Base-by-base conservation (phyloP, 345 rosid genomes). In the Rubroshorea leprosula region DNA sequence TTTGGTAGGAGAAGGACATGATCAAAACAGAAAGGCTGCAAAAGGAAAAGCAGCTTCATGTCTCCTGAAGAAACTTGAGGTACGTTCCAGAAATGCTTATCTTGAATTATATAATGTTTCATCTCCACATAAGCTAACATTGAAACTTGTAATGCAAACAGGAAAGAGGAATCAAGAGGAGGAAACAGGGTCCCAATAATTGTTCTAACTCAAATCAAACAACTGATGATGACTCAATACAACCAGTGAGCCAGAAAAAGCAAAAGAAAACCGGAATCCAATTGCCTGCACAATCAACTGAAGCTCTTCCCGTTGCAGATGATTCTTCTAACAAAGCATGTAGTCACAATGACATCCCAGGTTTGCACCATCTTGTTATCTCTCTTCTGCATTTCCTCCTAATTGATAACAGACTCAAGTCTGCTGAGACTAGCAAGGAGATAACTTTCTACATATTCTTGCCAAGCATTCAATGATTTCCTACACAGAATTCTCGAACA, bases 51-150 rank as follows among this genome's bases (percentile, higher is more conserved):
- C 99, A 47, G 97, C 99, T 67, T 74, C 72, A 16, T 66, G 57
- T 39, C 69, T 93, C 73, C 76, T 93, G 75, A 93, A 69, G 68
- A 57, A 78, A 70, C 97, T 93, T 23, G 79, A 87, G 93, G 99
- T 92, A 65, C n/a, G 45, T 52, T 18, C 62, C 50, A 21, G n/a
- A n/a, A n/a, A 4, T 44, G 47, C 18, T 14, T 44, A n/a, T 44
- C 5, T 13, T n/a, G 1, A 44, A 16, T 44, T 0, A 16, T 5
- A 53, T 25, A 13, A 54, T 5, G 12, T 26, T 25, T 27, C 23
- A 12, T 20, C 6, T 12, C 1, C 13, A 6, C 6, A 39, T 47
- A 14, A 57, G 53, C 50, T 60, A 23, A 63, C 51, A 19, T 49
- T 11, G 54, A 61, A 52, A 47, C n/a, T 55, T 58, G 24, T 7